Conservation (phyloP, 306 rosid genomes). For the Rosa chinensis region DNA sequence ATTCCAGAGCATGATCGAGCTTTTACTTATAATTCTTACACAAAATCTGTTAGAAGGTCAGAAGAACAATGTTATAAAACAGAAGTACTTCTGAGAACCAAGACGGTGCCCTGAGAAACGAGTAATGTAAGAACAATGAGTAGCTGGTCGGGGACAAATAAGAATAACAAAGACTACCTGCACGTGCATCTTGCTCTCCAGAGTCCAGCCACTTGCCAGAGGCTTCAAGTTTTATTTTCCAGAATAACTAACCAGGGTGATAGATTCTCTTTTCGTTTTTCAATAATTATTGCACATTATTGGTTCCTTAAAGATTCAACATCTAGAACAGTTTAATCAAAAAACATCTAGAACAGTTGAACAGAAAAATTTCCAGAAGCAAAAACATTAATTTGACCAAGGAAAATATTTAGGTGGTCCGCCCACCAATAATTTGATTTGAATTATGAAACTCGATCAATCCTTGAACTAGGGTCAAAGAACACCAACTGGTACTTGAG, state of each 20-base stretch:
- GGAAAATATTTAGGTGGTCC: slow-evolving; percentile 4
- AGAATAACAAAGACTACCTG: not conserved
- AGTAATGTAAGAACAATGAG: not conserved
- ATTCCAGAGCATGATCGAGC: not conserved
- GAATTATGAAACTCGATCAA: not conserved
- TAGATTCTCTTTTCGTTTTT: not conserved
- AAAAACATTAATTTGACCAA: slow-evolving; percentile 11
- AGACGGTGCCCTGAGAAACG: not conserved
- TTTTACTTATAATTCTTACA: not conserved
- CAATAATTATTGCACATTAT: not conserved
- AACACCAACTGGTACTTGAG: not conserved
- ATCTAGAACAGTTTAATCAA: not conserved
- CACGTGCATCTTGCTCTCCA: slow-evolving; percentile 11
- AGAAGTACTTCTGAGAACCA: not conserved
- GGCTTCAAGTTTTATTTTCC: not conserved
- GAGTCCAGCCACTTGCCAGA: not conserved
- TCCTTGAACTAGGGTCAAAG: not conserved
- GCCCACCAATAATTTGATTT: slow-evolving; percentile 7
- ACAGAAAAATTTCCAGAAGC: not conserved
- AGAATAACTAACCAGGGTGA: not conserved
- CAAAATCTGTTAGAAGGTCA: not conserved
- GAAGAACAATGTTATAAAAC: not conserved
- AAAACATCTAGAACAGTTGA: slow-evolving; percentile 10
- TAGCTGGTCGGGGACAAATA: not conserved
- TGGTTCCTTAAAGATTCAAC: slow-evolving; percentile 1